Conservation (phyloP, 768 basidiomycete species). For the Lactarius pseudohatsudake region DNA sequence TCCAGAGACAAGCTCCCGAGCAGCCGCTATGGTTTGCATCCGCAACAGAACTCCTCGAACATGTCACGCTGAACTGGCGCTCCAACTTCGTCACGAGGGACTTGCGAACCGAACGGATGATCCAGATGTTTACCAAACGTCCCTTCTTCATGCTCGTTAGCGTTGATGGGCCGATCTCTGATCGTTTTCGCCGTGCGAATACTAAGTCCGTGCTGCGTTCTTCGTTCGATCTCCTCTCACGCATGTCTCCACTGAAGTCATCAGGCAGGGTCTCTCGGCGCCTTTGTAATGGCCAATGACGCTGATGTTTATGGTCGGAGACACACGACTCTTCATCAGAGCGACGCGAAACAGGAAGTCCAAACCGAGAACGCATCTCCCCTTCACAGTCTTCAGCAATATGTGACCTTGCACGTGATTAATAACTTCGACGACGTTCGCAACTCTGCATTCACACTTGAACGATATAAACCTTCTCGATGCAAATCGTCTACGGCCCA, state of each 20-base stretch:
- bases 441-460: constrained; percentile 60
- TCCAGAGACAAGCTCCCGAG: constrained; percentile 9
- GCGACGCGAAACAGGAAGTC: neutral
- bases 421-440: constrained; percentile 63
- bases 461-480: constrained; percentile 69
- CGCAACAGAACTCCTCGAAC: constrained; percentile 57
- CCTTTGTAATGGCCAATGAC: constrained; percentile 78
- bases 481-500: constrained; percentile 74
- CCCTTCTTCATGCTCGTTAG: constrained; percentile 88
- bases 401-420: constrained; percentile 58
- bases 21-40: constrained; percentile 43
- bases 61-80: constrained; percentile 82
- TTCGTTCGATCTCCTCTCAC: constrained; percentile 3
- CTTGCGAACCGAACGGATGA: constrained; percentile 50
- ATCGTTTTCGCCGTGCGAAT: constrained; percentile 61
- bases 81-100: constrained; percentile 80
- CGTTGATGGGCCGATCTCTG: constrained; percentile 78
- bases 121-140: constrained; percentile 74
- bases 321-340: constrained; percentile 4
- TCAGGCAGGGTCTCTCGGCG: constrained; percentile 50
- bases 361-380: constrained; percentile 17
- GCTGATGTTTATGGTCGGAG: constrained; percentile 55
- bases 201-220: constrained; percentile 37
- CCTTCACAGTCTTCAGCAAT: constrained; percentile 39
- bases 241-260: constrained; percentile 22